Base-by-base conservation (phyloP, 805 yeast genomes). In the Kluyveromyces nonfermentans region DNA sequence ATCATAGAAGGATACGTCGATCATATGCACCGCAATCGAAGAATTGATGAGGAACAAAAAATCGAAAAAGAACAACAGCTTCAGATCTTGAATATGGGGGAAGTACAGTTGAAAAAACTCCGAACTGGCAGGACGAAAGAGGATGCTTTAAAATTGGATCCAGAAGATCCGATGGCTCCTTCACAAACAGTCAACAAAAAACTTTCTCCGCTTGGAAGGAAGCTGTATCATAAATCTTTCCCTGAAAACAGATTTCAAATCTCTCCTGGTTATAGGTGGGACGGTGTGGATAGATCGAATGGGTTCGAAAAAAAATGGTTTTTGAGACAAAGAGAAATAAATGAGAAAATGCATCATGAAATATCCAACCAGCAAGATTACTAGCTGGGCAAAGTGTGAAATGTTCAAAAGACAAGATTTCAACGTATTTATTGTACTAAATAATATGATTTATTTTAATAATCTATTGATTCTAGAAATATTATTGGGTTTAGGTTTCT, bases 221-320 rank as follows among this genome's bases (percentile, higher is more conserved):
- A 74, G 37, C 59, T 74, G 1, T 87, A 80, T 52, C 58, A 64
- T 22, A 57, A 55, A 15, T 31, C 48, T 7, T 75, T 63, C 43
- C 78, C 85, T 0, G 75, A 75, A 17, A 89, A 89, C 57, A 66
- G 97, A 45, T 89, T 85, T 61, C 73, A 73, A 2, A 79, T 89
- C 12, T 63, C 66, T 4, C 95, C 96, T 0, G 96, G 97, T 0
- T 68, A 70, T 50, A 69, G 85, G 45, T 89, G 97, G 97, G 95
- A 85, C 61, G 97, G 97, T 0, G 80, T 89, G 1, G 89, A 86
- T 62, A 67, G 97, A 46, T 79, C 94, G 0, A 89, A 82, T 57
- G 96, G 96, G 3, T 89, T 84, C 62, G 97, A 89, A 57, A 68
- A 65, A 40, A 67, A 72, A 43, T 73, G 84, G 70, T 70, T 84